phyloP scores from a whole-genome alignment of 768 basidiomycete genomes.

The Suillus weaverae region DNA sequence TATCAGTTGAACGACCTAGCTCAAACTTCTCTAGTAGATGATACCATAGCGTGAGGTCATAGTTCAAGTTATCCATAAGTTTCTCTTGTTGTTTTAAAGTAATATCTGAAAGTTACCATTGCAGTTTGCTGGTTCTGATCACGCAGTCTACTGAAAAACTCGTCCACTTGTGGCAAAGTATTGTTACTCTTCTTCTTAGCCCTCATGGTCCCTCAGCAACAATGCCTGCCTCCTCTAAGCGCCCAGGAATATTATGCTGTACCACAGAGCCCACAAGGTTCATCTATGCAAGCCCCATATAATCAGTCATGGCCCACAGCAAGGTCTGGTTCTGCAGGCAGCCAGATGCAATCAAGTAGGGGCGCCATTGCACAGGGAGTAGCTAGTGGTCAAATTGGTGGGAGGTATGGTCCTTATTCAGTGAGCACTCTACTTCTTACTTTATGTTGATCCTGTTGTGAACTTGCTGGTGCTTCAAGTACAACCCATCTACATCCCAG shows the following conservation, averaged over 20 bases:
- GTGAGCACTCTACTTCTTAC: conserved; percentile 42
- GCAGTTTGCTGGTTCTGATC: too few relatives aligned
- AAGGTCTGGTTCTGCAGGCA: conserved; percentile 28
- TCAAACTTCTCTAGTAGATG: too few relatives aligned
- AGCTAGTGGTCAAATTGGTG: conserved; percentile 77
- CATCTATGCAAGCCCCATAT: conserved; percentile 28
- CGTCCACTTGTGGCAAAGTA: too few relatives aligned
- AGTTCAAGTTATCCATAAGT: too few relatives aligned
- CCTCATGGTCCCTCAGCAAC: conserved; percentile 31
- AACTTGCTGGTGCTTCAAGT: conserved; percentile 37
- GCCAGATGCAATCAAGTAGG: conserved; percentile 39
- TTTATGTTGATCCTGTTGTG: conserved; percentile 4
- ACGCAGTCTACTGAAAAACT: too few relatives aligned
- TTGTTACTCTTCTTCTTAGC: conserved; percentile 13
- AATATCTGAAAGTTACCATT: too few relatives aligned
- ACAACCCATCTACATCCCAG: conserved; percentile 49
- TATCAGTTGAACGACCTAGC: too few relatives aligned
- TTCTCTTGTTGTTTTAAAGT: too few relatives aligned
- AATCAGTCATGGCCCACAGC: conserved; percentile 24
- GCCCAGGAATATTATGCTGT: conserved; percentile 65
- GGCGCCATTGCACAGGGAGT: conserved; percentile 72
- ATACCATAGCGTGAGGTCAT: too few relatives aligned
- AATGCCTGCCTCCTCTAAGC: conserved; percentile 44
- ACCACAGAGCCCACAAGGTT: conserved; percentile 57
- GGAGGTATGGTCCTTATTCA: conserved; percentile 85